Conservation (phyloP, 257 asterid genomes). For the Nicotiana knightiana region DNA sequence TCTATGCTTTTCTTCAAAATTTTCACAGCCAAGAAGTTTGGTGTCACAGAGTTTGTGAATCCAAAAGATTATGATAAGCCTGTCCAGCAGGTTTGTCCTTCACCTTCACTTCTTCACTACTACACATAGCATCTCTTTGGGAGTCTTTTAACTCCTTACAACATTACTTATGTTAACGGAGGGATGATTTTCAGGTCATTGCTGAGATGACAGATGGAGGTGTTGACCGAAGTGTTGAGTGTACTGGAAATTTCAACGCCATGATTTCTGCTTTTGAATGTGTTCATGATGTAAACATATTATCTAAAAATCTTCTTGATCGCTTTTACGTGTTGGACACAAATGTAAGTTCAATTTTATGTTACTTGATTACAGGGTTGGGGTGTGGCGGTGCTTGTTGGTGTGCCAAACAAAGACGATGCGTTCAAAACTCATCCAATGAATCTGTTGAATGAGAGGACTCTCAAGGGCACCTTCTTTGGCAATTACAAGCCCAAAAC, state of each 20-base stretch:
- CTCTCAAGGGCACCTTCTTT: constrained; percentile 78
- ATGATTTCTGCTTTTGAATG: constrained; percentile 96
- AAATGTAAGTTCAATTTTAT: background rate
- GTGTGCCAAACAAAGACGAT: constrained; percentile 72
- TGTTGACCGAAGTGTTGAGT: constrained; percentile 76
- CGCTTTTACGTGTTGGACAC: background rate
- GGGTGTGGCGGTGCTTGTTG: constrained; percentile 94
- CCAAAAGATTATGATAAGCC: constrained; percentile 81
- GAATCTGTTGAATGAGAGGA: constrained; percentile 68
- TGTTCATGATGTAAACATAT: constrained; percentile 62
- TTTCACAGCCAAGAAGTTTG: constrained; percentile 70
- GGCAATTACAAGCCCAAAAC: constrained; percentile 83
- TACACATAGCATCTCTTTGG: background rate
- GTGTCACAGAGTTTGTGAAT: constrained; percentile 68
- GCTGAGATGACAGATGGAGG: constrained; percentile 85
- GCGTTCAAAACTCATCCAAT: constrained; percentile 67
- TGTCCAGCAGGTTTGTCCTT: constrained; percentile 47
- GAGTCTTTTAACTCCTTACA: background rate
- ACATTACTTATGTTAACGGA: background rate
- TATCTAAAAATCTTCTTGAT: too few relatives aligned
- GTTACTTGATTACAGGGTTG: constrained; percentile 47
- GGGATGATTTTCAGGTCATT: constrained; percentile 37
- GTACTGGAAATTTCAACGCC: constrained; percentile 71
- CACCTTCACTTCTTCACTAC: background rate
- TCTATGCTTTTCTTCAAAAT: background rate